Conservation (phyloP, 495 filamentous ascomycete genomes). For the Penicillium manginii region DNA sequence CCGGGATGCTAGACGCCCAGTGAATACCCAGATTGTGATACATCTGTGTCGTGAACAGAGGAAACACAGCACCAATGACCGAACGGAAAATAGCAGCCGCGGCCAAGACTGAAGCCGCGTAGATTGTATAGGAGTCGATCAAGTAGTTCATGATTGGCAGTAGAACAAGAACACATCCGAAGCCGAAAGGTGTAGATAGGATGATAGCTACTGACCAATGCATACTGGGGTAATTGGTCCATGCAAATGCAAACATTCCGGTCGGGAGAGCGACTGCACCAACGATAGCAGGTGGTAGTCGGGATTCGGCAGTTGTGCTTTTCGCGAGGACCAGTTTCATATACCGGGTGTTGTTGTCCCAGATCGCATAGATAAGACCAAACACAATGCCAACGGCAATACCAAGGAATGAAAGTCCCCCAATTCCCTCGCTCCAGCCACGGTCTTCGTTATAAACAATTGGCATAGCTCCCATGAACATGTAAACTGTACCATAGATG, state of each 20-base stretch:
- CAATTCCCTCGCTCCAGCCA: conserved; percentile 65
- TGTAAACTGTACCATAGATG: conserved; percentile 69
- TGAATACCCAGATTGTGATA: conserved; percentile 69
- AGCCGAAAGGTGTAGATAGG: conserved; percentile 63
- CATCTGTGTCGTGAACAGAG: conserved; percentile 72
- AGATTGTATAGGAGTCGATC: conserved; percentile 72
- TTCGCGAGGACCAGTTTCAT: conserved; percentile 8
- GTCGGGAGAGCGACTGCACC: conserved; percentile 38
- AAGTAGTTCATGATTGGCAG: conserved; percentile 70
- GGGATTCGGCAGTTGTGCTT: conserved; percentile 15
- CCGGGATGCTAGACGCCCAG: conserved; percentile 71
- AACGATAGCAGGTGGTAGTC: conserved; percentile 37
- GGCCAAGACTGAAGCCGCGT: conserved; percentile 71
- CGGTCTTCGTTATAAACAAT: conserved; percentile 72
- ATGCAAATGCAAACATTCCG: conserved; percentile 61
- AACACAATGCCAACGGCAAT: conserved; percentile 17
- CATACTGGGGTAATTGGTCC: conserved; percentile 62
- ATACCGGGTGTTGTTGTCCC: conserved; percentile 18
- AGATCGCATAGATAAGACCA: conserved; percentile 13
- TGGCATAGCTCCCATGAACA: conserved; percentile 74
- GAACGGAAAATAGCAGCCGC: conserved; percentile 66
- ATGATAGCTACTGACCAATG: conserved; percentile 66
- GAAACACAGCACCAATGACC: conserved; percentile 70
- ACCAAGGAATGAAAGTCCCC: conserved; percentile 65
- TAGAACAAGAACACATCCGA: conserved; percentile 67